phyloP scores from a whole-genome alignment of 1,284 basidiomycete genomes.

The Marasmius fiardii region DNA sequence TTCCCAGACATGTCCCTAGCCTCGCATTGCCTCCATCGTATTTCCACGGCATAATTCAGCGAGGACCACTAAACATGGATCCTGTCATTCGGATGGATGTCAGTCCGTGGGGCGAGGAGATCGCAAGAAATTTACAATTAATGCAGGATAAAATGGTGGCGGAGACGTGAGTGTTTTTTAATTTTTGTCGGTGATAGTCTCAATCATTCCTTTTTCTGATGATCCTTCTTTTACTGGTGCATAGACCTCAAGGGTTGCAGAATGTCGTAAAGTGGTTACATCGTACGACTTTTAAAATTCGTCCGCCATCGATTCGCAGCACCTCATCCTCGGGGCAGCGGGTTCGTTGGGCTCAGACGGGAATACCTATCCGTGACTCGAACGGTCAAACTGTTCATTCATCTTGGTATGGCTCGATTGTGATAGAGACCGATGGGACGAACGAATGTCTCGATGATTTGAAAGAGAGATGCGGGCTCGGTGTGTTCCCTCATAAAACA shows the following conservation, averaged over 20 bases:
- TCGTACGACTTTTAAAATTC: constrained; percentile 68
- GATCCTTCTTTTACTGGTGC: constrained; percentile 1
- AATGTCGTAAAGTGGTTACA: constrained; percentile 80
- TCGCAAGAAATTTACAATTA: constrained; percentile 66
- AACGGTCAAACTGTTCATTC: constrained; percentile 61
- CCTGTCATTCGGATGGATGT: constrained; percentile 73
- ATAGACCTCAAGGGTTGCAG: constrained; percentile 75
- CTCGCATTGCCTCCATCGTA: constrained; percentile 78
- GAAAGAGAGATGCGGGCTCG: constrained; percentile 62
- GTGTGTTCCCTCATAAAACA: constrained; percentile 58
- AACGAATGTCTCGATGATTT: constrained; percentile 76
- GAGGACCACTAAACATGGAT: constrained; percentile 52
- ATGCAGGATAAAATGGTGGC: constrained; percentile 71
- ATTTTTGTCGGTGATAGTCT: background rate
- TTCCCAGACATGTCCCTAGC: constrained; percentile 71
- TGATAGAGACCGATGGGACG: constrained; percentile 82
- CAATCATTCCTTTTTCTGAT: no score
- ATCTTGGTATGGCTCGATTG: constrained; percentile 74
- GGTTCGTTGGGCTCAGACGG: constrained; percentile 13
- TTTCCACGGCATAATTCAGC: constrained; percentile 76
- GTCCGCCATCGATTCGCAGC: constrained; percentile 29
- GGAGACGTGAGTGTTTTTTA: constrained; percentile 60
- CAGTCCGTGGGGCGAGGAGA: constrained; percentile 70
- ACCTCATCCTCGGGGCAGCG: background rate
- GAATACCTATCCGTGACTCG: constrained; percentile 48